Evolutionary conservation across 495 filamentous ascomycete species (phyloP), one percentile per base, ranked within the genome.

Genomic region (Astrothelium macrocarpum): DNA sequence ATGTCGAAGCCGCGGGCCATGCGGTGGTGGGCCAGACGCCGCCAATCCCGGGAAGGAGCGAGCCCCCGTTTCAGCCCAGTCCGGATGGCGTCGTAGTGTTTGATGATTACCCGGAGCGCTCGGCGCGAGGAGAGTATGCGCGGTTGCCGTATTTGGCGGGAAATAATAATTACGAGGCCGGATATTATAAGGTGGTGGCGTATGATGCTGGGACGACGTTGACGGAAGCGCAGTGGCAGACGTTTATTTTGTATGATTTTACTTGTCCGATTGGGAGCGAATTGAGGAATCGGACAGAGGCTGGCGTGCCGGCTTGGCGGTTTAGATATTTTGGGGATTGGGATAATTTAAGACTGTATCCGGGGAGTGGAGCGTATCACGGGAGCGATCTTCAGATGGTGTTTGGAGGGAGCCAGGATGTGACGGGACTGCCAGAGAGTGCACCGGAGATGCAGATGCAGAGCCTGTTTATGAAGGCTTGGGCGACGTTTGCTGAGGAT

Each of bases 341-440:
- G 61, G 62, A 62, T 32, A 69, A 66, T 32, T 59, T 69, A 7
- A 43, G 61, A n/a, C 45, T 66, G 23, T 69, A 64, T 31, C 46
- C 62, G 16, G 58, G 65, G 20, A 69, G 64, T 32, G 62, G 65
- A 14, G 67, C 65, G n/a, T 69, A 66, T 32, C 67, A 69, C 28
- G 64, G 64, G 9, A 53, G 32, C 16, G 67, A 69, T 25, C 56
- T 64, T 16, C 32, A 59, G 42, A 65, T 66, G 67, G 29, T 66
- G 18, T 69, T 69, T 46, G 67, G 67, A 2, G 66, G 65, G 5
- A 62, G 62, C 7, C 18, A 64, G 20, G 65, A 66, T 34, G 59
- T 66, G 7, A 63, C 59, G 14, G 65, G 64, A 18, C 18, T 60
- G 46, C 39, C 39, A 16, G 64, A 62, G 23, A 66, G 29, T 20